Percentiles rank a stretch among this genome's conserved stretches.
Conservation (phyloP, 352 stramenopile species). For the Pythium sukuiense region DNA sequence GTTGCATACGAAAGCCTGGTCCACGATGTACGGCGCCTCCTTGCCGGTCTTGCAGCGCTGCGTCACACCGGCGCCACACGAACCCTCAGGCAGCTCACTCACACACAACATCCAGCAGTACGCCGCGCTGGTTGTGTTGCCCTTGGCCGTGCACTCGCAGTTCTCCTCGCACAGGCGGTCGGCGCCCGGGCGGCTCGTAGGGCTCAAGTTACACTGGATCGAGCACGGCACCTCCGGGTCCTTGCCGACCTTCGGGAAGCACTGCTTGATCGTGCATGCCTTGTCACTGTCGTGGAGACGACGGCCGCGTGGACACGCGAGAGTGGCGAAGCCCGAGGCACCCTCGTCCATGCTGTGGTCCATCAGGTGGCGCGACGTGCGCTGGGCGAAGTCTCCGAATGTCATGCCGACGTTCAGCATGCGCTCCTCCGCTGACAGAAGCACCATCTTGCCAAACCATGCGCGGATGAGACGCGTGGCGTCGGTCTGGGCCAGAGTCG, state of each 20-base stretch:
- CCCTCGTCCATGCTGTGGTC: constrained; percentile 12
- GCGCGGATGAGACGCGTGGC: constrained; percentile 25
- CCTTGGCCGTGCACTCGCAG: constrained; percentile 34
- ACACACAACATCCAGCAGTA: constrained; percentile 50
- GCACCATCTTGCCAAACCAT: constrained; percentile 49
- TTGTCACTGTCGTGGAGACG: constrained; percentile 26
- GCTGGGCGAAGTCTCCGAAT: constrained; percentile 30
- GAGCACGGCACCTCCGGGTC: constrained; percentile 31
- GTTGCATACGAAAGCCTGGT: constrained; percentile 27
- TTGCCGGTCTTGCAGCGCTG: constrained; percentile 30
- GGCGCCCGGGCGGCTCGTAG: constrained; percentile 23
- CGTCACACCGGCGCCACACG: constrained; percentile 8
- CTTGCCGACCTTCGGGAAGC: constrained; percentile 26
- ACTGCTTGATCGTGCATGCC: constrained; percentile 33
- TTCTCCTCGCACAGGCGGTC: constrained; percentile 31
- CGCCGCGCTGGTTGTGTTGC: constrained; percentile 27
- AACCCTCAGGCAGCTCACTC: constrained; percentile 18
- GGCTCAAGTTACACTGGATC: constrained; percentile 41
- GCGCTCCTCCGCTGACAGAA: constrained; percentile 25
- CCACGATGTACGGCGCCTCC: constrained; percentile 31
- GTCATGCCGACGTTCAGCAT: constrained; percentile 34
- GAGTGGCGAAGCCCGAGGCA: constrained; percentile 26
- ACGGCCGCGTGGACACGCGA: constrained; percentile 29
- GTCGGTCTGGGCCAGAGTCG: constrained; percentile 1
- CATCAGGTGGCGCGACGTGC: constrained; percentile 23